These are phyloP conservation scores for Triticum dicoccoides DNA, from an alignment of 176 grass and related monocot genomes.

Conservation along the genomic window DNA sequence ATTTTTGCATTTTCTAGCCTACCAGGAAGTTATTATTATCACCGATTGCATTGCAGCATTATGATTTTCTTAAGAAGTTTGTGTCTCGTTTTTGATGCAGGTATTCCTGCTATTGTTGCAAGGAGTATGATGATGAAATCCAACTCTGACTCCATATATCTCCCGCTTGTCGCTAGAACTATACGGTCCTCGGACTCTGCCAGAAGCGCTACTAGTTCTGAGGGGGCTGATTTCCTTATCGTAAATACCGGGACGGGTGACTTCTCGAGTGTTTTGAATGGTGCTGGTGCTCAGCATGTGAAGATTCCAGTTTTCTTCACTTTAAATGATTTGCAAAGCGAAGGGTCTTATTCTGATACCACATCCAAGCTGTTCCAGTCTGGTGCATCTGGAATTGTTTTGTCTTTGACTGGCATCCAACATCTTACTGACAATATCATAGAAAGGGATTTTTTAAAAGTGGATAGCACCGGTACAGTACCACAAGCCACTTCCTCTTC, in stretches of 20 bases:
- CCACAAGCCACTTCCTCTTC: constrained; percentile 44
- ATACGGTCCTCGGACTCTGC: constrained; percentile 60
- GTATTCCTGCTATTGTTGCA: constrained; percentile 89
- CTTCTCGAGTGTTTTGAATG: constrained; percentile 28
- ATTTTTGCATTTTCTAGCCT: not conserved
- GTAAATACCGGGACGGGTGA: constrained; percentile 36
- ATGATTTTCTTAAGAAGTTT: not conserved
- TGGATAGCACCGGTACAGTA: constrained; percentile 24
- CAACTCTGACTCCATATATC: constrained; percentile 88
- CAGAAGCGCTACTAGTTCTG: constrained; percentile 69
- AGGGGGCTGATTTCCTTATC: constrained; percentile 97
- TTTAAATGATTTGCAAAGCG: constrained; percentile 30
- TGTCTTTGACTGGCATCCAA: constrained; percentile 56
- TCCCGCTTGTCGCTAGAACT: constrained; percentile 85
- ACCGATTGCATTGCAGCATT: not conserved
- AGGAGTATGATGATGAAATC: constrained; percentile 99
- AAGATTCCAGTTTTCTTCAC: constrained; percentile 87
- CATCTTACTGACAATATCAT: constrained; percentile 53
- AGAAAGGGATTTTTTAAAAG: constrained; percentile 50
- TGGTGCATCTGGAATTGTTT: constrained; percentile 76
- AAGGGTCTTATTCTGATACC: constrained; percentile 46
- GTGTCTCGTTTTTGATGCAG: constrained; percentile 45
- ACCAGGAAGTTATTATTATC: not conserved
- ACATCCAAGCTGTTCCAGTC: constrained; percentile 69
- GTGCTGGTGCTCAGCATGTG: constrained; percentile 46